Base-by-base conservation (phyloP, 768 basidiomycete species). In the Kwoniella pini region DNA sequence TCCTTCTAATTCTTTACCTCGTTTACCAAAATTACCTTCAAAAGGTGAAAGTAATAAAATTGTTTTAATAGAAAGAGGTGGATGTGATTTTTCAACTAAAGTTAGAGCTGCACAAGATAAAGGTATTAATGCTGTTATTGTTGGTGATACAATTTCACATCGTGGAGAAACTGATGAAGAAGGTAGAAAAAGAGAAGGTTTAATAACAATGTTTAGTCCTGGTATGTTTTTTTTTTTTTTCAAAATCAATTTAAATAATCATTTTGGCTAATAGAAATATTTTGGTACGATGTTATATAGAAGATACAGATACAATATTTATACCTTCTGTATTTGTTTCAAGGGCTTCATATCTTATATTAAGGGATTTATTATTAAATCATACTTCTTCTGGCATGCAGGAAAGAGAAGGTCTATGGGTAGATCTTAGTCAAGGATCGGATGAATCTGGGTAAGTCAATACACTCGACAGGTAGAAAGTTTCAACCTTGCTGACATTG, bases 171-270 rank as follows among this genome's bases (percentile, higher is more conserved):
- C 52, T 6, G 75, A 75, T 6, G 69, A 65, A 30, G 74, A 71
- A 26, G 75, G 75, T 1, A 54, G 70, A 15, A 62, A 55, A 56
- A 68, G 91, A 33, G 87, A 92, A 72, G 82, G 85, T 26, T 82
- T 96, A 62, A 83, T 93, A 53, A 91, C 89, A 69, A 94, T 96
- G 90, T 96, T 89, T 80, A 90, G 88, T 77, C 89, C 89, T 79
- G 88, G 93, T 89, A 49, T 54, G 83, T 72, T 22, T n/a, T n/a
- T n/a, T n/a, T n/a, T n/a, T n/a, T n/a, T n/a, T n/a, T n/a, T n/a
- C n/a, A n/a, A n/a, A n/a, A n/a, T n/a, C n/a, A n/a, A n/a, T n/a
- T n/a, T n/a, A n/a, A n/a, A n/a, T n/a, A n/a, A n/a, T n/a, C n/a
- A n/a, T n/a, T n/a, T n/a, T n/a, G n/a, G n/a, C n/a, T n/a, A n/a